phyloP scores from a whole-genome alignment of 305 asterid species.

The Petunia hybrid region DNA sequence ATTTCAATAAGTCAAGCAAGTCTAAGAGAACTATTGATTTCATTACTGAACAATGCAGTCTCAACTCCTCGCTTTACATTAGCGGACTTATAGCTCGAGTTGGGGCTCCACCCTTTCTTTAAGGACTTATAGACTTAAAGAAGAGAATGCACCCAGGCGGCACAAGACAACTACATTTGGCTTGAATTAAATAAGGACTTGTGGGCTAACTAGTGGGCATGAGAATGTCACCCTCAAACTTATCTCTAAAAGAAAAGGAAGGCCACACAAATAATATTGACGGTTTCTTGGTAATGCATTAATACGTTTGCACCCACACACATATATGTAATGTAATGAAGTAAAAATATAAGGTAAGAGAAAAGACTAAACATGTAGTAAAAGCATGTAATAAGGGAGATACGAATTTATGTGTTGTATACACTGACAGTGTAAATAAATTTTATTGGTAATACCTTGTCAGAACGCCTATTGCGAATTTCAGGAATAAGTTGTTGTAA shows the following conservation, averaged over 20 bases:
- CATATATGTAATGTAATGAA: background rate
- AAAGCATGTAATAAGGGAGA: background rate
- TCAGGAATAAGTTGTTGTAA: conserved; percentile 77
- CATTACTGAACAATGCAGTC: too few species aligned
- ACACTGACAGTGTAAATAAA: background rate
- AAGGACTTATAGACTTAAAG: background rate
- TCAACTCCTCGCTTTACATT: background rate
- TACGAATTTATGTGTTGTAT: background rate
- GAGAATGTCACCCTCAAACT: conserved; percentile 27
- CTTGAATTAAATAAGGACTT: conserved; percentile 45
- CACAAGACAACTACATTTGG: conserved; percentile 31
- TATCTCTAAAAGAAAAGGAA: conserved; percentile 40
- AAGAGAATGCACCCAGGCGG: background rate
- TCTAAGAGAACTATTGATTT: background rate
- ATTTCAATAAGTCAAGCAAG: conserved; percentile 15
- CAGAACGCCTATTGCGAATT: conserved; percentile 61
- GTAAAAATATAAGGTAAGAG: background rate
- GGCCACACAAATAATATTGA: conserved; percentile 36
- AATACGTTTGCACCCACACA: background rate
- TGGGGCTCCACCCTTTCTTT: background rate
- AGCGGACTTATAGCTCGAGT: background rate
- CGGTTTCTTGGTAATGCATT: background rate
- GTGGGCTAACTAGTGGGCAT: conserved; percentile 29
- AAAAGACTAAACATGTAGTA: background rate
- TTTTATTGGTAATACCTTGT: conserved; percentile 46